Evolutionary conservation across 805 yeast species (phyloP).

Genomic region (Kodamaea kakaduensis): DNA sequence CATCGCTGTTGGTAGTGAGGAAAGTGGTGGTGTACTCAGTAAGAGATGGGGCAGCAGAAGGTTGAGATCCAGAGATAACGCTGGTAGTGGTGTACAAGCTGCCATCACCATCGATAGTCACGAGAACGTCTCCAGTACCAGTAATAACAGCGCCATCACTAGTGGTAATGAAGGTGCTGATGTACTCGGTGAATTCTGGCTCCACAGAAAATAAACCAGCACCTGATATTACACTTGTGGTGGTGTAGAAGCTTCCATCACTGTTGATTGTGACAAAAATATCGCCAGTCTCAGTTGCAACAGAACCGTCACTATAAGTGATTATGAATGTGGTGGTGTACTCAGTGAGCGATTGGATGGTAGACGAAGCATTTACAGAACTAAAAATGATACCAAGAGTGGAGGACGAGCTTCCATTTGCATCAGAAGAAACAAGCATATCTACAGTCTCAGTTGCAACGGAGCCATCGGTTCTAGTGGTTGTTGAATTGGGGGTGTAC

Average conservation of each 20-base stretch:
- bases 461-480: slow-evolving; percentile 15
- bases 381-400: slow-evolving; percentile 13
- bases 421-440: slow-evolving; percentile 16
- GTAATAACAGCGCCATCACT: slow-evolving; percentile 10
- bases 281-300: slow-evolving; percentile 12
- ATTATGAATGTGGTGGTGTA: slow-evolving; percentile 13
- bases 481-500: slow-evolving; percentile 17
- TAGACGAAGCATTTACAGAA: too few relatives aligned
- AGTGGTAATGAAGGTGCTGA: slow-evolving; percentile 14
- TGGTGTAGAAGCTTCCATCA: slow-evolving; percentile 16
- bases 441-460: slow-evolving; percentile 17
- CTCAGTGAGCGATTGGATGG: slow-evolving; percentile 5
- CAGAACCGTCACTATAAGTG: slow-evolving; percentile 14
- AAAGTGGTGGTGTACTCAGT: slow-evolving; percentile 6
- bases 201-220: too few relatives aligned
- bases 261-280: slow-evolving; percentile 16
- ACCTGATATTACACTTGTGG: slow-evolving; percentile 2
- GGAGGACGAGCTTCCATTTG: slow-evolving; percentile 15
- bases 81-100: slow-evolving; percentile 14
- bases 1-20: slow-evolving; percentile 5
- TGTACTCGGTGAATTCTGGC: slow-evolving; percentile 12
- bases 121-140: slow-evolving; percentile 15
- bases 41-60: not conserved
- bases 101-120: slow-evolving; percentile 19
- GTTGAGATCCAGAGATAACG: slow-evolving; percentile 1